Evolutionary conservation across 768 basidiomycete genomes (phyloP).

Genomic region (Thelephora ganbajun): DNA sequence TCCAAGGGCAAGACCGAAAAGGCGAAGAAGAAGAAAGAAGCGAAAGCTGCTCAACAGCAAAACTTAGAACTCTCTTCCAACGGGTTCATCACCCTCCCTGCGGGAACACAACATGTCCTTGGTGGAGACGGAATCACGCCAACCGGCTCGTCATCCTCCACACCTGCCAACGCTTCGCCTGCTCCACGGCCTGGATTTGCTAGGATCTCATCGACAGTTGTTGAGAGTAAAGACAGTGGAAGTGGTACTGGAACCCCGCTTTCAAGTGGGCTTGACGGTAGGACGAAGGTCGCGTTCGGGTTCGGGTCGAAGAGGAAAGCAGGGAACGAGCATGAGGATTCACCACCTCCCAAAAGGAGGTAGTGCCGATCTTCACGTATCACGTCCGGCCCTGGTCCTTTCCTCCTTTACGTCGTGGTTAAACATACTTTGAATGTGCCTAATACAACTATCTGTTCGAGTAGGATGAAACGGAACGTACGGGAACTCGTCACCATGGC

Average conservation of each 20-base stretch:
- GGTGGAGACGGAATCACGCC: conserved; percentile 21
- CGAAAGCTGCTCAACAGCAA: conserved; percentile 33
- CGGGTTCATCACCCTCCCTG: conserved; percentile 65
- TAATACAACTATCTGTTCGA: too few relatives aligned
- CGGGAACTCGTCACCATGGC: too few relatives aligned
- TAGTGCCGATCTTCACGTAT: conserved; percentile 1
- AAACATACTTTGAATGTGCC: too few relatives aligned
- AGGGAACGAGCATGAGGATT: conserved; percentile 48
- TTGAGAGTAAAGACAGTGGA: conserved; percentile 27
- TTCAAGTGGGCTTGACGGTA: conserved; percentile 28
- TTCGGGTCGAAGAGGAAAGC: conserved; percentile 75
- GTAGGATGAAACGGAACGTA: too few relatives aligned
- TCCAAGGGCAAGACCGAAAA: conserved; percentile 78
- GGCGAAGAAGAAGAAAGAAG: conserved; percentile 57
- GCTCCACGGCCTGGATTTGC: conserved; percentile 65
- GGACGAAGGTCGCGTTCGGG: conserved; percentile 65
- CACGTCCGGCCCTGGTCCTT: too few relatives aligned
- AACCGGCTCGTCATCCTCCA: conserved; percentile 31
- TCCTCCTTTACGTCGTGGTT: too few relatives aligned
- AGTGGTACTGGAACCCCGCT: conserved; percentile 37
- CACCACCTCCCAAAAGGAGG: conserved; percentile 48
- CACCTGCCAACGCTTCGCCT: conserved; percentile 33
- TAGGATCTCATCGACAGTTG: conserved; percentile 46
- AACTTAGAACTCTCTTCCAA: conserved; percentile 21
- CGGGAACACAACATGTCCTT: conserved; percentile 26